A percentile compares a stretch with the other conserved stretches of the same genome.
phyloP scores from a whole-genome alignment of 768 basidiomycete genomes.

The Amanita subjunquillea region DNA sequence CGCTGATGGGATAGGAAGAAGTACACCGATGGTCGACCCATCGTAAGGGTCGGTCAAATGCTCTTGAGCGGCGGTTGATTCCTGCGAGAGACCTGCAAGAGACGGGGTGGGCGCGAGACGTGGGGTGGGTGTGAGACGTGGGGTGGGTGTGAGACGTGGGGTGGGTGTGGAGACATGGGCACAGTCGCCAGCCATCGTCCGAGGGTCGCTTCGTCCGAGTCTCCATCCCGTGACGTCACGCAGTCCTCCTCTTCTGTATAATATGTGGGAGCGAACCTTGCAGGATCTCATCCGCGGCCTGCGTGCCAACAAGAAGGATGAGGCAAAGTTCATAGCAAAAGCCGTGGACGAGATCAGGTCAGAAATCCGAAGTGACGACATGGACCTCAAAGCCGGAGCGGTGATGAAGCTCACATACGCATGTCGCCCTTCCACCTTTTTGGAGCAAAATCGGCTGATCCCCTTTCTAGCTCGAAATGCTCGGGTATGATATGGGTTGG shows the following conservation, averaged over 20 bases:
- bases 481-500: slow-evolving; percentile 91
- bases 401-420: slow-evolving; percentile 96
- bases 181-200: not conserved
- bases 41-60: slow-evolving; percentile 36
- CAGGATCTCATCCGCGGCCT: slow-evolving; percentile 94
- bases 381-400: slow-evolving; percentile 94
- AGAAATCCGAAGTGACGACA: slow-evolving; percentile 89
- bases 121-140: slow-evolving; percentile 2
- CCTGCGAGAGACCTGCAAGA: slow-evolving; percentile 1
- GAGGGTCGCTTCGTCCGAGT: not conserved
- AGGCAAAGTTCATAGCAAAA: slow-evolving; percentile 82
- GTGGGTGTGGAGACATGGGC: slow-evolving; percentile 2
- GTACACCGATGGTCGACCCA: slow-evolving; percentile 29
- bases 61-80: slow-evolving; percentile 8
- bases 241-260: not conserved
- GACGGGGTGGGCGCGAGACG: slow-evolving; percentile 2
- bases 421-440: slow-evolving; percentile 23
- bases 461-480: slow-evolving; percentile 78
- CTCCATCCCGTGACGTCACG: slow-evolving; percentile 1
- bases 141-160: slow-evolving; percentile 1
- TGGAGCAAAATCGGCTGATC: slow-evolving; percentile 5
- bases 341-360: slow-evolving; percentile 90
- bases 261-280: slow-evolving; percentile 94
- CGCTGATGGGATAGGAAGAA: slow-evolving; percentile 13
- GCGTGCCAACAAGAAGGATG: slow-evolving; percentile 91